Conservation (phyloP, 345 rosid genomes). For the Erucastrum elatum region DNA sequence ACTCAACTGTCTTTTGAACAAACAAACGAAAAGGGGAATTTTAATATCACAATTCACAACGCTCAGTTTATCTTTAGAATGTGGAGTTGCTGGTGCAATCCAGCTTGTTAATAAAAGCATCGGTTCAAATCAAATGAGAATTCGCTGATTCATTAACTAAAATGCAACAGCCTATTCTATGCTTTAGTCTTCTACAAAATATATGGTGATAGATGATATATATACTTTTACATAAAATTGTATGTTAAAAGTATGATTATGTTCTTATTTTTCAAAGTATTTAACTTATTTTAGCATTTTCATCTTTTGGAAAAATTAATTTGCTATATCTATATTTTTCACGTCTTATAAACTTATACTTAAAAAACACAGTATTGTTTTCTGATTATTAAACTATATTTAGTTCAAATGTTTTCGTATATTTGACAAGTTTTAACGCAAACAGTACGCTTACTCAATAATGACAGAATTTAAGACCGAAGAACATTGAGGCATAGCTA, state of each 20-base stretch:
- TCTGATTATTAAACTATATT: too few relatives aligned
- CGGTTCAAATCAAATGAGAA: neutral
- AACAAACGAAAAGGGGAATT: neutral
- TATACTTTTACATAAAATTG: neutral
- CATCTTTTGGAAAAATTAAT: neutral
- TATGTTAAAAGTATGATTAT: neutral
- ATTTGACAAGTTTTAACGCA: too few relatives aligned
- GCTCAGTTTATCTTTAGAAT: slow-evolving; percentile 17
- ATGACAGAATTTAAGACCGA: neutral
- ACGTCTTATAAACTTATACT: too few relatives aligned
- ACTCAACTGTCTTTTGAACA: slow-evolving; percentile 29
- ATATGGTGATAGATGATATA: neutral
- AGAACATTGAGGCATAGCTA: slow-evolving; percentile 38
- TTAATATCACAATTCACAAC: neutral
- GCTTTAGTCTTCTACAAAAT: neutral
- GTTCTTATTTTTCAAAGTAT: neutral
- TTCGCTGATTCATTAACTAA: neutral
- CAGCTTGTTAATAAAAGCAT: neutral
- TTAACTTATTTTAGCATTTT: too few relatives aligned
- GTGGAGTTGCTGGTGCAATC: neutral
- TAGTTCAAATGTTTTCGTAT: too few relatives aligned
- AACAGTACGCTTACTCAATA: too few relatives aligned
- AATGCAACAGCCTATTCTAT: neutral
- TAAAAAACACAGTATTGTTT: too few relatives aligned
- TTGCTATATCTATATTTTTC: too few relatives aligned